Conservation (phyloP, 352 stramenopile species). For the Elongisporangium anandrum region DNA sequence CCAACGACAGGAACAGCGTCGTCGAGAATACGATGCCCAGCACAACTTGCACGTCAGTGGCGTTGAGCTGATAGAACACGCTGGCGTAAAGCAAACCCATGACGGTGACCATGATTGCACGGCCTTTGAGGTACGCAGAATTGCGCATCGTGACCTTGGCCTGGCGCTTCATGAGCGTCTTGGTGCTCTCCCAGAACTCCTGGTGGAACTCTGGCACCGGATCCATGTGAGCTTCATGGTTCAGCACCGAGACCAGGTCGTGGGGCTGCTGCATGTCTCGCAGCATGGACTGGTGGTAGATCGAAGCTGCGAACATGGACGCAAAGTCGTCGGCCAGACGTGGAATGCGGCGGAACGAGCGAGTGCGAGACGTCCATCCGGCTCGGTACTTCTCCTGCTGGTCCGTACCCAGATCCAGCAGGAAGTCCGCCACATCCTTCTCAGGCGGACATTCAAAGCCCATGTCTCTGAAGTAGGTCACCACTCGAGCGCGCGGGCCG, state of each 20-base stretch:
- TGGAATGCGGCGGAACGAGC: not conserved
- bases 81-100: conserved; percentile 34
- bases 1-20: conserved; percentile 70
- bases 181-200: conserved; percentile 19
- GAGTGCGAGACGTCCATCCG: too few species aligned
- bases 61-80: conserved; percentile 35
- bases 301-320: conserved; percentile 3
- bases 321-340: conserved; percentile 7
- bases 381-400: conserved; percentile 16
- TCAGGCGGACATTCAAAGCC: conserved; percentile 33
- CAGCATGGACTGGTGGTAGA: conserved; percentile 5
- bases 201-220: conserved; percentile 30
- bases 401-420: conserved; percentile 18
- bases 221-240: conserved; percentile 80
- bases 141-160: conserved; percentile 40
- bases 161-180: conserved; percentile 28
- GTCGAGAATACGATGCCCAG: conserved; percentile 81
- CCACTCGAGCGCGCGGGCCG: conserved; percentile 31
- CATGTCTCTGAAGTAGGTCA: conserved; percentile 33
- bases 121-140: conserved; percentile 20
- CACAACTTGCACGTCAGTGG: conserved; percentile 33
- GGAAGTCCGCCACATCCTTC: conserved; percentile 19
- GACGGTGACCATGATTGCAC: conserved; percentile 26
- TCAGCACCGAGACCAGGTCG: conserved; percentile 1
- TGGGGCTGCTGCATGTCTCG: not conserved